Evolutionary conservation across 2,329 filamentous ascomycete genomes (phyloP), one percentile per base, ranked within the genome.

Genomic region (Macrophomina pseudophaseolina): DNA sequence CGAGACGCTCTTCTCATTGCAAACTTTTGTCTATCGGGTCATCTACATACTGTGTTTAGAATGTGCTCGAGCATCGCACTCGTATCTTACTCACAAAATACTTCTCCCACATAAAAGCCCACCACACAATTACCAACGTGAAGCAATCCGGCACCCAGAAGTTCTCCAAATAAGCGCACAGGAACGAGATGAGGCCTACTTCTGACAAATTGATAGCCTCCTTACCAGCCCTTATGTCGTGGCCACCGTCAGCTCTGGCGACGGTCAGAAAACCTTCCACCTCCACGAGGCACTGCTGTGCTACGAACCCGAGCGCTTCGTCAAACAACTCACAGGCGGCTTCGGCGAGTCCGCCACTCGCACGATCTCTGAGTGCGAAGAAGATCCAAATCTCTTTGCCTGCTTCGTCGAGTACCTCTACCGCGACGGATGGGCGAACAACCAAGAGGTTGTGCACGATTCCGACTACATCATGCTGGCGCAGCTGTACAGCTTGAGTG

Each of bases 371-470:
- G 68, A 70, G 40, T 62, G 68, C 12, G 71, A 72, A 14, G 67
- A 72, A 56, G 70, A 73, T 58, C 69, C 69, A 3, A 49, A 69
- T 5, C 67, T 71, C 38, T 72, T 72, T 49, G 67, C 68, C 32
- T 72, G 67, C 48, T 73, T 71, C 38, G 68, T 69, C 11, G 69
- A 72, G n/a, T 73, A 73, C 53, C 63, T 73, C 40, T 73, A 73
- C 56, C 69, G 69, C 48, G 67, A 72, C 46, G 32, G 46, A 8
- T 71, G 67, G 18, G 67, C 70, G 16, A 33, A 69, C 46, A 70
- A 67, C 11, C 49, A 67, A 40, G n/a, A 12, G 0, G 35, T 64
- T 7, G 49, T 70, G 11, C 5, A 68, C 33, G 67, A 71, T 56
- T 67, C 69, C 42, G 66, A 70, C 38, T 72, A 66, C 38, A 65